Conservation (phyloP, 2,329 filamentous ascomycete genomes). For the Fusarium siculi region DNA sequence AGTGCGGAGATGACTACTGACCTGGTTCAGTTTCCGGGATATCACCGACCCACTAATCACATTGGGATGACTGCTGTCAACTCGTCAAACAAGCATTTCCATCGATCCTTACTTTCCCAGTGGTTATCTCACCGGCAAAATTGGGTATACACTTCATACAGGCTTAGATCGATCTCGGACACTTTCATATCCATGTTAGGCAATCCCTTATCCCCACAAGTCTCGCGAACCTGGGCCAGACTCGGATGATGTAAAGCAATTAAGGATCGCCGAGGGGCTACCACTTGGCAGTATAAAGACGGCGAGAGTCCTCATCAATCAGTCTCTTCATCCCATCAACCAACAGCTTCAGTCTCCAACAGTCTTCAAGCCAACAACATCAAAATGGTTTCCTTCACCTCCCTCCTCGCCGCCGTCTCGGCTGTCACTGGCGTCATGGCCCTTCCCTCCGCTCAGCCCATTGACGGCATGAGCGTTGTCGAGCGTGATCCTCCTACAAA, state of each 20-base stretch:
- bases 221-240: background rate
- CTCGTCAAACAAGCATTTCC: background rate
- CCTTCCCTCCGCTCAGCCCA: slow-evolving; percentile 18
- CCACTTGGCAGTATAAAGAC: slow-evolving; percentile 24
- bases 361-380: background rate
- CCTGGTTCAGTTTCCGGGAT: background rate
- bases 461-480: background rate
- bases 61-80: background rate
- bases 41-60: slow-evolving; percentile 21
- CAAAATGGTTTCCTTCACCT: slow-evolving; percentile 40
- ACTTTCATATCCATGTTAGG: background rate
- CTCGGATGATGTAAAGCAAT: background rate
- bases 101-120: background rate
- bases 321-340: background rate
- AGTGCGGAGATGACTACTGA: slow-evolving; percentile 22
- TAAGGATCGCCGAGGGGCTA: background rate
- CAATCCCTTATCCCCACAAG: slow-evolving; percentile 10
- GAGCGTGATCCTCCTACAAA: background rate
- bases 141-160: background rate
- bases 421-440: slow-evolving; percentile 34
- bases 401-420: slow-evolving; percentile 34
- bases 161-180: slow-evolving; percentile 1
- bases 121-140: slow-evolving; percentile 26
- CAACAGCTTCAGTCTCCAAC: background rate
- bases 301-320: background rate